Base-by-base conservation (phyloP, 2,329 filamentous ascomycete species). In the Fusarium goolgardi region DNA sequence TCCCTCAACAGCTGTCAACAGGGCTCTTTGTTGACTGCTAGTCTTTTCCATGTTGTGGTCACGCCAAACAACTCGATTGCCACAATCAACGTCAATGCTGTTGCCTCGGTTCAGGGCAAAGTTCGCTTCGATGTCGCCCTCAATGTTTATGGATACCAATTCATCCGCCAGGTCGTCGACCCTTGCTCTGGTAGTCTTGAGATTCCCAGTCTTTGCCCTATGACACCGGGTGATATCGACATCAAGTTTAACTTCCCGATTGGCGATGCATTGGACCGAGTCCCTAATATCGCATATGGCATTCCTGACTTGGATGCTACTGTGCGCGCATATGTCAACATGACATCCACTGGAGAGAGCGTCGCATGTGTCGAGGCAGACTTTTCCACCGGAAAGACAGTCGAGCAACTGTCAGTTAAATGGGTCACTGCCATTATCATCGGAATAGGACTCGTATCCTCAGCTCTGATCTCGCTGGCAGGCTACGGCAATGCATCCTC, bases 401-500 rank as follows among this genome's bases (percentile, higher is more conserved):
- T 97, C 46, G 90, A 97, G 77, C 88, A 97, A 73, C 84, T 92
- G 63, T 93, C 90, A 56, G 94, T 97, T 32, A 93, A 94, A 74
- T 97, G 94, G 94, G 86, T 88, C 32, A 94, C 94, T 16, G 95
- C 94, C 61, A 84, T 96, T 70, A 94, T 97, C 73, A 92, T 93
- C 67, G 93, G 93, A 65, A 81, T 97, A 35, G 93, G 92, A 67
- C 84, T 97, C 45, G 83, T 93, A 41, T 91, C 93, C 5, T 97
- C 95, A 34, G 94, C 93, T 65, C 86, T 97, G 69, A 91, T 95
- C 27, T 97, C 94, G 23, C 93, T 94, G 23, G 83, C 97, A 3
- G 95, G 95, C 16, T 93, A 97, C 78, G 92, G 92, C 47, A 97
- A 97, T 76, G 95, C 95, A 7, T 94, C 95, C 41, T 94, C 95